phyloP scores from a whole-genome alignment of 805 yeast genomes.

The Ogataea ganodermae region DNA sequence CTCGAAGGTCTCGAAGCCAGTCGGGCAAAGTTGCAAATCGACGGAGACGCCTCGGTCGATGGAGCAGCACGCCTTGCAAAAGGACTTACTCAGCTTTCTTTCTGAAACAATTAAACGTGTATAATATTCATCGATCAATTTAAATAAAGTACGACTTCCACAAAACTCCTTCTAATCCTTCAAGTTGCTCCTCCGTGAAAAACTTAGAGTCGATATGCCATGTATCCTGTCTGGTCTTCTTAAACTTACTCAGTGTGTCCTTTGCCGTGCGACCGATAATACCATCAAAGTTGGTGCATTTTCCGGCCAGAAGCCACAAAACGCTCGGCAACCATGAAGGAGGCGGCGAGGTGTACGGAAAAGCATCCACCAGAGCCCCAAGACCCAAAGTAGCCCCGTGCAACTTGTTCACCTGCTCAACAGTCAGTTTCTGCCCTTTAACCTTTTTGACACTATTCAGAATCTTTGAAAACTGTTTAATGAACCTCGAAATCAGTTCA shows the following conservation, averaged over 20 bases:
- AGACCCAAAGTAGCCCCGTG: conserved; percentile 90
- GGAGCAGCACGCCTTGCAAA: conserved; percentile 67
- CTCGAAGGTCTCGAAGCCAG: conserved; percentile 80
- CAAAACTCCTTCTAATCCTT: conserved; percentile 90
- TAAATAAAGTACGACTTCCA: conserved; percentile 87
- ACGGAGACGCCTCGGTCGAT: conserved; percentile 48
- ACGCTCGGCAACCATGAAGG: conserved; percentile 86
- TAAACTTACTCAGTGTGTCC: conserved; percentile 76
- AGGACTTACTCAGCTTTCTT: conserved; percentile 63
- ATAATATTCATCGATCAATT: neutral
- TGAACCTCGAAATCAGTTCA: conserved; percentile 42
- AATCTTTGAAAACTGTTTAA: conserved; percentile 45
- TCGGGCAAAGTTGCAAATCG: conserved; percentile 66
- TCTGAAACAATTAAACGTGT: conserved; percentile 40
- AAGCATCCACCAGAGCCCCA: conserved; percentile 86
- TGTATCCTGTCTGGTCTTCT: conserved; percentile 89
- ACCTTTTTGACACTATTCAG: conserved; percentile 38
- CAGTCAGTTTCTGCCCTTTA: conserved; percentile 38
- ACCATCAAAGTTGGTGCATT: conserved; percentile 74
- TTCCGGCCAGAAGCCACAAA: conserved; percentile 66
- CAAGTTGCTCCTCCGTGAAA: conserved; percentile 77
- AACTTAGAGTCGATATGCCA: conserved; percentile 87
- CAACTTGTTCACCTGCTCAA: conserved; percentile 47
- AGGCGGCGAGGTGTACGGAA: conserved; percentile 88
- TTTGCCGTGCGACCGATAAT: conserved; percentile 83